Percentiles rank a stretch among this genome's conserved stretches.
Evolutionary conservation across 169 alveolate species (phyloP).

Genomic region (Ichthyophthirius multifiliis): DNA sequence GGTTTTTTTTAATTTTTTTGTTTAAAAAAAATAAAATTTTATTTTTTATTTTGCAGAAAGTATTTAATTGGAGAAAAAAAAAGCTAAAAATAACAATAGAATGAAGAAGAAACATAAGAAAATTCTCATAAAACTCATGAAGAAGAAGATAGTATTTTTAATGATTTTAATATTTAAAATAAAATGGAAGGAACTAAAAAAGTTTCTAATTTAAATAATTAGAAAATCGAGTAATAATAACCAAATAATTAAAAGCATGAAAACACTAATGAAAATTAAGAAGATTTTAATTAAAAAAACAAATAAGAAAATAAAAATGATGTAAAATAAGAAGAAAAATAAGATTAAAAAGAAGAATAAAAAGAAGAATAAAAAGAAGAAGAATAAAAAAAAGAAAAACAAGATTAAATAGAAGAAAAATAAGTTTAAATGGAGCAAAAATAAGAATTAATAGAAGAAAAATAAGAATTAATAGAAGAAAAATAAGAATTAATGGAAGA

Average conservation of each 20-base stretch:
- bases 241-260: not conserved
- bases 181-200: too few relatives aligned
- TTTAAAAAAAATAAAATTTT: too few relatives aligned
- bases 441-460: too few relatives aligned
- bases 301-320: not conserved
- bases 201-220: too few relatives aligned
- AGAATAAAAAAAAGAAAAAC: not conserved
- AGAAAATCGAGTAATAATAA: too few relatives aligned
- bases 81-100: not conserved
- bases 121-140: not conserved
- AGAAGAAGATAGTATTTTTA: not conserved
- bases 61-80: not conserved
- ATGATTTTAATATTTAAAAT: not conserved
- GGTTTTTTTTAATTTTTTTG: not conserved
- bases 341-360: not conserved
- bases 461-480: too few relatives aligned
- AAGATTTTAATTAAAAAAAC: not conserved
- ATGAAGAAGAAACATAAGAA: not conserved
- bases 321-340: not conserved
- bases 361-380: not conserved
- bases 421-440: not conserved
- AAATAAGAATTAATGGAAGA: too few relatives aligned
- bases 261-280: not conserved
- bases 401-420: not conserved
- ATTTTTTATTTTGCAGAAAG: not conserved